A percentile compares a stretch with the other conserved stretches of the same genome.
phyloP scores from a whole-genome alignment of 345 rosid genomes.

The Brassica napus region Da-Ae NC_063447.1:23703501-23704000 shows the following conservation, averaged over 20 bases:
- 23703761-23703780: constrained; percentile 56
- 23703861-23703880: no score
- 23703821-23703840: constrained; percentile 94
- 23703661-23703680: constrained; percentile 88
- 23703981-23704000: no score
- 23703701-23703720: constrained; percentile 98
- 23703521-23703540: constrained; percentile 61
- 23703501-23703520: constrained; percentile 97
- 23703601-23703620: constrained; percentile 37
- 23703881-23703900: no score
- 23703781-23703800: constrained; percentile 98
- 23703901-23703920: no score
- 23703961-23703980: no score
- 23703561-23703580: not conserved
- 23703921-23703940: no score
- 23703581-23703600: not conserved
- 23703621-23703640: constrained; percentile 96
- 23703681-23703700: constrained; percentile 90
- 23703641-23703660: constrained; percentile 94
- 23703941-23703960: no score
- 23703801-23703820: constrained; percentile 88
- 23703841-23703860: constrained; percentile 88
- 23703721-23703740: constrained; percentile 27
- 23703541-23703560: constrained; percentile 24
- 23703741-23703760: not conserved